These are phyloP conservation scores for Hondaea fermentalgiana DNA, from an alignment of 108 stramenopile genomes.

Conservation along the genomic window DNA sequence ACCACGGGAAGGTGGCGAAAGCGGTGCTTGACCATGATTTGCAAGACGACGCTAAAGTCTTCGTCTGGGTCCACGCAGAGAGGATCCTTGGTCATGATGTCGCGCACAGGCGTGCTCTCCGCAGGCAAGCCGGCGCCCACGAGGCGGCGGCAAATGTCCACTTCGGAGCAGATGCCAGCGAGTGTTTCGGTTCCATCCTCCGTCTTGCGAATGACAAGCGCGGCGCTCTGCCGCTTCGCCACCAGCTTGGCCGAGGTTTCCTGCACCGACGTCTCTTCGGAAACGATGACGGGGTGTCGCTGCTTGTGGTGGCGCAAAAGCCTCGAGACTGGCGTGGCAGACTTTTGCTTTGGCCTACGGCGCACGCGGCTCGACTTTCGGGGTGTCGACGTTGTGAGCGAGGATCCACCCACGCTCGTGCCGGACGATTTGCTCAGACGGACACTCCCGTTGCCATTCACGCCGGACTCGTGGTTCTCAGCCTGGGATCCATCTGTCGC, in stretches of 20 bases:
- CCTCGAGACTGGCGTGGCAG: not conserved
- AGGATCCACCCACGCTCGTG: not conserved
- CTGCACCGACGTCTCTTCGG: not conserved
- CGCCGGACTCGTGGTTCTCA: not conserved
- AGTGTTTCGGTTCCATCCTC: not conserved
- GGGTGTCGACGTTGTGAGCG: not conserved
- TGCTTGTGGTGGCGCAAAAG: constrained; percentile 4
- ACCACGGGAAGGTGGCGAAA: constrained; percentile 53
- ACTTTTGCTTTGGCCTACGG: not conserved
- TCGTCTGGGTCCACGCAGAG: constrained; percentile 68
- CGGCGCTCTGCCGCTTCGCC: constrained; percentile 1
- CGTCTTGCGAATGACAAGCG: not conserved
- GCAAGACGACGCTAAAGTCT: constrained; percentile 72
- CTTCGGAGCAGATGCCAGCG: constrained; percentile 16
- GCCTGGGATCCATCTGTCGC: not conserved
- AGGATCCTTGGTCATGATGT: constrained; percentile 75
- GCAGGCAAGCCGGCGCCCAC: not conserved
- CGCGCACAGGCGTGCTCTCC: constrained; percentile 28
- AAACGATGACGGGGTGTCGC: not conserved
- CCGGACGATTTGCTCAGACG: not conserved
- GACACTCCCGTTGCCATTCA: not conserved
- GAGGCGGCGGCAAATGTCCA: constrained; percentile 1
- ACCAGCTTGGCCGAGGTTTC: not conserved
- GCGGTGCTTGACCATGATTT: constrained; percentile 80
- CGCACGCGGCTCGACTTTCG: not conserved